A percentile compares a stretch with the other conserved stretches of the same genome.
Conservation (phyloP, 2,329 filamentous ascomycete species). For the Lachnum nothofagi region DNA sequence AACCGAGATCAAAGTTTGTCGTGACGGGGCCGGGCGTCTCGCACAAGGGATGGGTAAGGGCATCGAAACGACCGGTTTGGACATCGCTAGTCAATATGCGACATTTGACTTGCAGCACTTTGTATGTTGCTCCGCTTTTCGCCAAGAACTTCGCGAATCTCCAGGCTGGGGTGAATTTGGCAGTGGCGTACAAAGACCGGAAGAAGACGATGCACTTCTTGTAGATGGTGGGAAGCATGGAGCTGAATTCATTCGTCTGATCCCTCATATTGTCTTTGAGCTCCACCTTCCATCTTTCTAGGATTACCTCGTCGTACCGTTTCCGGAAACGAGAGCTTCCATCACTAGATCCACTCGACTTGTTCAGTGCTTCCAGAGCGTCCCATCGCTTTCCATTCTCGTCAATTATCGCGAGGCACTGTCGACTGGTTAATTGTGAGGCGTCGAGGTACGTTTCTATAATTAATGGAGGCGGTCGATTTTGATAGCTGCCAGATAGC, state of each 20-base stretch:
- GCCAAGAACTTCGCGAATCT: conserved; percentile 69
- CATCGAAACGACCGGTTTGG: conserved; percentile 56
- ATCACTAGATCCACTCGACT: conserved; percentile 45
- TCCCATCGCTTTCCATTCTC: conserved; percentile 90
- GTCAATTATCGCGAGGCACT: conserved; percentile 82
- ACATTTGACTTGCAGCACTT: conserved; percentile 69
- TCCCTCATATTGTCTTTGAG: conserved; percentile 58
- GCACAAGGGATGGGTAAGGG: conserved; percentile 65
- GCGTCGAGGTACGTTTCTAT: conserved; percentile 88
- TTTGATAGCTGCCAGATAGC: conserved; percentile 68
- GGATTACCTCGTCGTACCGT: conserved; percentile 65
- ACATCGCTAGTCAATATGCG: conserved; percentile 61
- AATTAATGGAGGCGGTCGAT: conserved; percentile 74
- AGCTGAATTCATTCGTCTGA: conserved; percentile 52
- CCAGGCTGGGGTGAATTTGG: conserved; percentile 79
- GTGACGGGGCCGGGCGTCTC: conserved; percentile 58
- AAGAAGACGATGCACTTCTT: conserved; percentile 97
- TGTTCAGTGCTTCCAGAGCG: conserved; percentile 74
- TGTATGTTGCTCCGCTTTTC: conserved; percentile 60
- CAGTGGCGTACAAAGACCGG: conserved; percentile 76
- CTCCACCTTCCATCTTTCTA: conserved; percentile 88
- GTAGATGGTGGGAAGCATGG: conserved; percentile 77
- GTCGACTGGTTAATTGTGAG: conserved; percentile 71
- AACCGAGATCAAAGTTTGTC: conserved; percentile 74
- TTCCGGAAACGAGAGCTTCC: conserved; percentile 28